A percentile compares a stretch with the other conserved stretches of the same genome.
phyloP scores from a whole-genome alignment of 306 rosid genomes.

The Prunus davidiana region DNA sequence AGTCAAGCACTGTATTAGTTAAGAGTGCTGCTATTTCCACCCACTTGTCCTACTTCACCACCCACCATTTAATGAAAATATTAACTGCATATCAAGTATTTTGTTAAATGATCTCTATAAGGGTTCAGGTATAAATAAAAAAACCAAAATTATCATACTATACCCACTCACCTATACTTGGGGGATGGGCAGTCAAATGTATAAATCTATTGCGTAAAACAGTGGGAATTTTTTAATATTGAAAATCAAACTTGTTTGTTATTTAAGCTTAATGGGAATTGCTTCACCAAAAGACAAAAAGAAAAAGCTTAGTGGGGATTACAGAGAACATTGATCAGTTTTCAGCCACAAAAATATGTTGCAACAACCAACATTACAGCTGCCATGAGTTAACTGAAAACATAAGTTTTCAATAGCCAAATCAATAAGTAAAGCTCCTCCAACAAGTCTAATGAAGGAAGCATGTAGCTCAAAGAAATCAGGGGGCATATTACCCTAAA shows the following conservation, averaged over 20 bases:
- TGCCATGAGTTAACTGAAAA: not conserved
- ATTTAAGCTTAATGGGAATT: not conserved
- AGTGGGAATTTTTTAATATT: not conserved
- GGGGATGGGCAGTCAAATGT: not conserved
- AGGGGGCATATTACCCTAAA: conserved; percentile 59
- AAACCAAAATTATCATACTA: too few relatives aligned
- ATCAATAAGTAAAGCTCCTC: not conserved
- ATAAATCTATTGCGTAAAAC: not conserved
- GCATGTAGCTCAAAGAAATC: conserved; percentile 7
- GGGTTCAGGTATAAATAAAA: too few relatives aligned
- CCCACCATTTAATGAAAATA: too few relatives aligned
- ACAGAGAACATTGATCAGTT: not conserved
- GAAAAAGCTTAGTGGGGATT: not conserved
- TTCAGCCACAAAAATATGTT: not conserved
- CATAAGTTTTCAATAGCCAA: not conserved
- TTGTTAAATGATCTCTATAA: too few relatives aligned
- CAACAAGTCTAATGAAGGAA: not conserved
- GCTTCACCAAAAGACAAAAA: too few relatives aligned
- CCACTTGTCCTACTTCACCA: too few relatives aligned
- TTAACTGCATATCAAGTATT: too few relatives aligned
- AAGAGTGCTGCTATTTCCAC: too few relatives aligned
- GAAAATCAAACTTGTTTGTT: not conserved
- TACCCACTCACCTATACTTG: not conserved
- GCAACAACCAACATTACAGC: not conserved
- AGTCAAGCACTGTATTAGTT: too few relatives aligned